Conservation (phyloP, 345 rosid genomes). For the Isatis tinctoria region DNA sequence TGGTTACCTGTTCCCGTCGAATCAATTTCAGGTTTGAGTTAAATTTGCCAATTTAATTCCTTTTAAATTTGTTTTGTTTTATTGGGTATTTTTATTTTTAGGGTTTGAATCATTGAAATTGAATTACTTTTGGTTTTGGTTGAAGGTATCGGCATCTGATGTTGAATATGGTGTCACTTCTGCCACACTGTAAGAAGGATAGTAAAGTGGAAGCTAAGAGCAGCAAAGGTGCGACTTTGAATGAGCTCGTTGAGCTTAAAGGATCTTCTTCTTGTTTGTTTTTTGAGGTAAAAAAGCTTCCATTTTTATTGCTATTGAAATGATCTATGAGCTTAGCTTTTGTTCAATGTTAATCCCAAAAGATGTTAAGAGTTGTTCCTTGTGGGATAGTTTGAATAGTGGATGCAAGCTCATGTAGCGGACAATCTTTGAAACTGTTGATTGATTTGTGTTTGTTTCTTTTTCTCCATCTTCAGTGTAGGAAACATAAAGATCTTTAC, state of each 20-base stretch:
- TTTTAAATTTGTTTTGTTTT: too few species aligned
- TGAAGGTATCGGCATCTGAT: constrained; percentile 88
- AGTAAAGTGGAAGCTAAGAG: constrained; percentile 82
- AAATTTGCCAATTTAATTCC: background rate
- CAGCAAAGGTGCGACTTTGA: constrained; percentile 68
- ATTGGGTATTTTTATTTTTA: background rate
- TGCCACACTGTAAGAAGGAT: constrained; percentile 95
- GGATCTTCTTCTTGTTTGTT: constrained; percentile 79
- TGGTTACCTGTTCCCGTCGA: constrained; percentile 93
- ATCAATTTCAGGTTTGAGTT: constrained; percentile 65
- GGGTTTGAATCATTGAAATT: background rate
- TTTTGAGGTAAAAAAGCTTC: constrained; percentile 59
- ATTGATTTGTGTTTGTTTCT: background rate
- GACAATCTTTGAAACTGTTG: too few species aligned
- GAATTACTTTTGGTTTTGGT: background rate
- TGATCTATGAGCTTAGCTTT: background rate
- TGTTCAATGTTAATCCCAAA: background rate
- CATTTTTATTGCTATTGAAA: background rate
- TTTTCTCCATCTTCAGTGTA: constrained; percentile 50
- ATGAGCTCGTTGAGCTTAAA: constrained; percentile 83
- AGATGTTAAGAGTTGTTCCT: background rate
- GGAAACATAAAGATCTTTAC: constrained; percentile 89
- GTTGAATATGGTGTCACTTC: constrained; percentile 82
- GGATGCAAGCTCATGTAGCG: too few species aligned
- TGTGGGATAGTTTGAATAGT: too few species aligned